Conservation (phyloP, 257 asterid species). For the Henckelia pumila region DNA sequence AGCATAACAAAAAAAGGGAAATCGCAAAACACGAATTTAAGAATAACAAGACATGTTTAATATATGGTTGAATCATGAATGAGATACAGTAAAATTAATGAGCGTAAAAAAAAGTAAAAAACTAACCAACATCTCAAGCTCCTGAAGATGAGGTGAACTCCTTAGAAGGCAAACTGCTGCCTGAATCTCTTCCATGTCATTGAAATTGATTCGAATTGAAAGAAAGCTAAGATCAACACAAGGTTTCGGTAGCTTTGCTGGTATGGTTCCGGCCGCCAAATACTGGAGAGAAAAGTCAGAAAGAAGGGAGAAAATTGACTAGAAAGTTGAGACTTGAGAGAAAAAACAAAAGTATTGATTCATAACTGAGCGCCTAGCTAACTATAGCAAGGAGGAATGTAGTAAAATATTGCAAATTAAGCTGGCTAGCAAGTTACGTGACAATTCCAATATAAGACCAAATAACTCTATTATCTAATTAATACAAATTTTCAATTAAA, state of each 20-base stretch:
- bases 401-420: too few relatives aligned
- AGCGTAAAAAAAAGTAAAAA: conserved; percentile 30
- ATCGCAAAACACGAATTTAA: background rate
- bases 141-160: conserved; percentile 90
- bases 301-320: background rate
- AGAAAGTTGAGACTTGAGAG: background rate
- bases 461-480: background rate
- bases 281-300: conserved; percentile 44
- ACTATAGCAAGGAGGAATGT: background rate
- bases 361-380: background rate
- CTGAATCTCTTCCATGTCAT: conserved; percentile 57
- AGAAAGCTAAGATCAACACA: conserved; percentile 79
- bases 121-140: conserved; percentile 88
- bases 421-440: background rate
- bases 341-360: background rate
- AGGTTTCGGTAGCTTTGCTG: conserved; percentile 58
- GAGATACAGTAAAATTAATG: background rate
- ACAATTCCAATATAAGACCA: background rate
- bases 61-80: background rate
- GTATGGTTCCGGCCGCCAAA: conserved; percentile 84
- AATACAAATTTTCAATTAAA: background rate
- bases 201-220: conserved; percentile 72
- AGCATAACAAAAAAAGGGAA: background rate
- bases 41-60: background rate
- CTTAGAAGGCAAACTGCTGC: conserved; percentile 86